Evolutionary conservation across 164 flowering plant genomes (phyloP), one percentile per base, ranked within the genome.

Genomic region (Tinospora cordifolia): DNA sequence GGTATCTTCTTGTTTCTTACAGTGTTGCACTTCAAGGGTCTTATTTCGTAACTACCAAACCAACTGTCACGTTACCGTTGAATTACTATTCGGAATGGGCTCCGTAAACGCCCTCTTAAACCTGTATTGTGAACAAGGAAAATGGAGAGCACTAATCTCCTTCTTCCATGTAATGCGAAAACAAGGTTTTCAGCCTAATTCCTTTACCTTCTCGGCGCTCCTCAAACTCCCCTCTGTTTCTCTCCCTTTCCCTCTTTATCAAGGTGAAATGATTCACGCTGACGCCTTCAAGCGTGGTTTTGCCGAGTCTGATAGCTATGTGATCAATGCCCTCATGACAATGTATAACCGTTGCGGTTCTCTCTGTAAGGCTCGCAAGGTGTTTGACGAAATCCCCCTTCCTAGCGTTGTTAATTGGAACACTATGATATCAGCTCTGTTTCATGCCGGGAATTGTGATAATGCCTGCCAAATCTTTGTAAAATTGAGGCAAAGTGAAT

Each of bases 201-300:
- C 75, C 19, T 78, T 62, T 66, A 75, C 69, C 25, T 78, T 72
- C 66, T 66, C 78, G 21, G 3, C 71, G 27, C 78, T 71, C 36
- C 36, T 30, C 36, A 30, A 30, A 30, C 4, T 30, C 4, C 36
- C 36, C 36, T 30, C 36, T 30, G 15, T 51, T 58, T 68, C 75
- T 54, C 51, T 27, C 7, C 62, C 46, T n/a, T 14, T 46, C 51
- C 21, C 15, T 19, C 65, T 57, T 51, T 62, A 47, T 21, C 70
- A 27, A 25, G 77, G 75, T 67, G 64, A 71, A 59, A 22, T 72
- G 30, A 71, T 74, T 66, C 75, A 78, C 22, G 75, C 71, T 13
- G 71, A 78, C 26, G 69, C 69, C 46, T 40, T 58, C 59, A 75
- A 78, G 66, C 76, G 69, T 19, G 81, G 81, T 0, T 75, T 78